Conservation (phyloP, 1,139 yeast genomes). For the Torulaspora pretoriensis region DNA sequence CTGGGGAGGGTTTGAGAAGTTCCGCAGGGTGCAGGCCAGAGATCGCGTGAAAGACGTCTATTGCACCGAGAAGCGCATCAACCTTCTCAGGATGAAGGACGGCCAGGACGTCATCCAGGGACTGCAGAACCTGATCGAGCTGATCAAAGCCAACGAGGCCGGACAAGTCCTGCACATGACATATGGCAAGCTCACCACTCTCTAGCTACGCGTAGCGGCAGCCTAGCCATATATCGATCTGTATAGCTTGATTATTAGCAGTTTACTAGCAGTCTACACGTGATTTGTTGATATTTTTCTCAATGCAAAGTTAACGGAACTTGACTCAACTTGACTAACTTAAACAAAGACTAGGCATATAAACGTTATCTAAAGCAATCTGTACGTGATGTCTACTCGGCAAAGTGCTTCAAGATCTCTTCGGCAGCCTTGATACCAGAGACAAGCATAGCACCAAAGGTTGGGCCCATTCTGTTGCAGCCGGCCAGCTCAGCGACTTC, state of each 20-base stretch:
- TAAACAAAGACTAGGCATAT: background rate
- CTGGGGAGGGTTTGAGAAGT: constrained; percentile 1
- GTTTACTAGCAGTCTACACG: too few relatives aligned
- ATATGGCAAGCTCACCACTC: background rate
- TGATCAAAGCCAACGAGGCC: background rate
- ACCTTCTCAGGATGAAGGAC: background rate
- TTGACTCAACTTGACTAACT: background rate
- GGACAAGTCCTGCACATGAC: background rate
- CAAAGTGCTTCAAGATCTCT: constrained; percentile 36
- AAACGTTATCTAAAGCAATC: background rate
- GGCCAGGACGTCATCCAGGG: background rate
- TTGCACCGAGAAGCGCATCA: constrained; percentile 1
- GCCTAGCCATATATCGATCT: too few relatives aligned
- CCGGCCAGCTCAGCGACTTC: constrained; percentile 77
- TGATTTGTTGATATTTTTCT: background rate
- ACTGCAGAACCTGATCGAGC: background rate
- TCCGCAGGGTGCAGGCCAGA: background rate
- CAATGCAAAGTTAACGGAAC: background rate
- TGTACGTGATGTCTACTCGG: constrained; percentile 9
- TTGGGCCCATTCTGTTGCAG: constrained; percentile 79
- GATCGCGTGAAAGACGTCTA: background rate
- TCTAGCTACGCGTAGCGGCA: too few relatives aligned
- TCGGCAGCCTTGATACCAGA: constrained; percentile 78
- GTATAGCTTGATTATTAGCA: too few relatives aligned
- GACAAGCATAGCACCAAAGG: constrained; percentile 77